Evolutionary conservation across 2,329 filamentous ascomycete genomes (phyloP).

Genomic region (Colletotrichum tanaceti): DNA sequence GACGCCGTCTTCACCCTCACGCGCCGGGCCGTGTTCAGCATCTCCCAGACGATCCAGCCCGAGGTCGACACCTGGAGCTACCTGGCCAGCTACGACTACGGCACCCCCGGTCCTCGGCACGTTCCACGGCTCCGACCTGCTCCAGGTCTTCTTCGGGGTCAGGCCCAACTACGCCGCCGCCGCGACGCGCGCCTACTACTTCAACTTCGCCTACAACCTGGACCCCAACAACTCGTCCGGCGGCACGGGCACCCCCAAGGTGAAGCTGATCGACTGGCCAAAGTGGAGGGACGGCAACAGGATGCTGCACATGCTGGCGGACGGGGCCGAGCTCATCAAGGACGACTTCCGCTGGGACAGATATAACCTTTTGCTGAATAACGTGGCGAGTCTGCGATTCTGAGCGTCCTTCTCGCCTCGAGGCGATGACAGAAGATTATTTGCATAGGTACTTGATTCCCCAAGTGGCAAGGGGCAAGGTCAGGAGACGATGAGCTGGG

Average conservation of each 20-base stretch:
- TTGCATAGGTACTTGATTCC: too few relatives aligned
- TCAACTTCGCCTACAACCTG: constrained; percentile 67
- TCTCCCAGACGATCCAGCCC: constrained; percentile 53
- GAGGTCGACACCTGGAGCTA: constrained; percentile 69
- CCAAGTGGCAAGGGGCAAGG: too few relatives aligned
- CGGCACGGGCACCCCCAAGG: constrained; percentile 33
- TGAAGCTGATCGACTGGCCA: constrained; percentile 41
- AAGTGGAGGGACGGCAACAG: constrained; percentile 56
- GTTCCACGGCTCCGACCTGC: constrained; percentile 69
- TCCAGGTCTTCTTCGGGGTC: constrained; percentile 66
- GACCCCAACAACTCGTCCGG: constrained; percentile 64
- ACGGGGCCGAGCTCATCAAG: constrained; percentile 32
- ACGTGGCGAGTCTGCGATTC: constrained; percentile 29
- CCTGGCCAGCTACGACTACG: constrained; percentile 68
- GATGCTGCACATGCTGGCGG: constrained; percentile 47
- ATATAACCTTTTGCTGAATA: constrained; percentile 38
- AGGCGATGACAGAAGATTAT: rapidly evolving
- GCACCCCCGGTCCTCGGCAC: constrained; percentile 70
- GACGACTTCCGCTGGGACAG: constrained; percentile 42
- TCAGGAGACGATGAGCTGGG: too few relatives aligned
- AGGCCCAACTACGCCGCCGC: constrained; percentile 59
- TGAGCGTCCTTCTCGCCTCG: not conserved
- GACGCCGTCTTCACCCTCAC: constrained; percentile 66
- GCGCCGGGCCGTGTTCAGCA: constrained; percentile 58
- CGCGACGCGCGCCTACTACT: constrained; percentile 66